Conservation (phyloP, 2,329 filamentous ascomycete species). For the Cadophora sp. region DNA sequence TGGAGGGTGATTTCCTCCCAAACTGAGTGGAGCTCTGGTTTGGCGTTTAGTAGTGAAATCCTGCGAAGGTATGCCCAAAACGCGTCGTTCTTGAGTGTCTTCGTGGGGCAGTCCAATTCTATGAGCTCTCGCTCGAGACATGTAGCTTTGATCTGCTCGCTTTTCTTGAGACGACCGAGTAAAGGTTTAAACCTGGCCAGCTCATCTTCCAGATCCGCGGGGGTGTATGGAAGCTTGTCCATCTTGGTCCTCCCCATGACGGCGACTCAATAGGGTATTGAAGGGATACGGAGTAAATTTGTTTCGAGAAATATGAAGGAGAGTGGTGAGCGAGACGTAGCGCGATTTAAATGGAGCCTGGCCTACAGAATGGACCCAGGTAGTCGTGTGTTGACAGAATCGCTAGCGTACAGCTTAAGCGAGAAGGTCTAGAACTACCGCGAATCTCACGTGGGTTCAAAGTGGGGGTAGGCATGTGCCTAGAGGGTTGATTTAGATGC, state of each 20-base stretch:
- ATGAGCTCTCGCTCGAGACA: background rate
- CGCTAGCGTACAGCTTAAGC: background rate
- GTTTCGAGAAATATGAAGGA: background rate
- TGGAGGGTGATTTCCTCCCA: background rate
- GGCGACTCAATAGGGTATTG: background rate
- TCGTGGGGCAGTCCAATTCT: background rate
- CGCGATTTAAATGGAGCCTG: background rate
- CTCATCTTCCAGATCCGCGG: background rate
- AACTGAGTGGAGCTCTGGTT: background rate
- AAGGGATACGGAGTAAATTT: too few relatives aligned
- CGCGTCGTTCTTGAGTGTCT: background rate
- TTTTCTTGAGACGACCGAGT: background rate
- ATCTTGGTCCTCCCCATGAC: background rate
- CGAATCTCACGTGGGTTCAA: background rate
- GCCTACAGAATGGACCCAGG: background rate
- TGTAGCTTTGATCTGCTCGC: background rate
- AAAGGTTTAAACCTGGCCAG: background rate
- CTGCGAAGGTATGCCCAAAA: constrained; percentile 1
- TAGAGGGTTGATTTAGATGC: background rate
- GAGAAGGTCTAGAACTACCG: background rate
- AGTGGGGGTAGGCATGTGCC: background rate
- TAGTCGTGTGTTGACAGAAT: background rate
- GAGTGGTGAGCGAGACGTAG: background rate
- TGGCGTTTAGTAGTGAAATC: too few relatives aligned
- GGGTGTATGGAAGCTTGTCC: background rate